Evolutionary conservation across 176 grass and related monocot species (phyloP).

Genomic region (Echinochloa phyllopogon): DNA sequence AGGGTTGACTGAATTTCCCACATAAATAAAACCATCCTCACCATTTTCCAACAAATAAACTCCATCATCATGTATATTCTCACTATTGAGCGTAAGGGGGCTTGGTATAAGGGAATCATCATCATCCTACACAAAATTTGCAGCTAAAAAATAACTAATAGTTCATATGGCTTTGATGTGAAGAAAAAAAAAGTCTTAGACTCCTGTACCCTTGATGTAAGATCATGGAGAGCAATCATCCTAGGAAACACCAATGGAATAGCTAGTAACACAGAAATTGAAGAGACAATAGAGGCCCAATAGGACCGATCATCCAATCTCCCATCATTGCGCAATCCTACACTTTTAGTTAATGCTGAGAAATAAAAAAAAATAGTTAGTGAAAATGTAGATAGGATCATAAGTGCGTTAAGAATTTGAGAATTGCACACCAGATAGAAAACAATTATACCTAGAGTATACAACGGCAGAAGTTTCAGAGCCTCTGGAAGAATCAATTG

Average conservation of each 20-base stretch:
- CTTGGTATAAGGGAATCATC: conserved; percentile 63
- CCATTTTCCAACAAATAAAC: conserved; percentile 92
- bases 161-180: conserved; percentile 10
- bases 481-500: conserved; percentile 92
- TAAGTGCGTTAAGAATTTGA: not conserved
- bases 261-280: conserved; percentile 66
- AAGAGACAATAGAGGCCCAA: conserved; percentile 63
- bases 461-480: conserved; percentile 84
- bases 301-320: conserved; percentile 84
- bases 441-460: conserved; percentile 77
- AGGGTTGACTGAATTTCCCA: conserved; percentile 64
- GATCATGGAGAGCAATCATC: conserved; percentile 83
- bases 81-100: conserved; percentile 73
- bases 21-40: conserved; percentile 81
- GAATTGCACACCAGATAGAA: not conserved
- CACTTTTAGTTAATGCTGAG: conserved; percentile 75
- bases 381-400: conserved; percentile 27
- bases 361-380: conserved; percentile 37
- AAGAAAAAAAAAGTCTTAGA: conserved; percentile 51
- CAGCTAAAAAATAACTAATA: not conserved
- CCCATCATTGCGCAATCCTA: conserved; percentile 82
- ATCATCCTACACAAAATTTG: conserved; percentile 15
- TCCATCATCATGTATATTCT: conserved; percentile 76
- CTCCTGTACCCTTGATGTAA: conserved; percentile 59
- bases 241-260: conserved; percentile 88